These are phyloP conservation scores for Ananas comosus DNA, from an alignment of 176 grass and related monocot genomes.

Conservation along the genomic window DNA sequence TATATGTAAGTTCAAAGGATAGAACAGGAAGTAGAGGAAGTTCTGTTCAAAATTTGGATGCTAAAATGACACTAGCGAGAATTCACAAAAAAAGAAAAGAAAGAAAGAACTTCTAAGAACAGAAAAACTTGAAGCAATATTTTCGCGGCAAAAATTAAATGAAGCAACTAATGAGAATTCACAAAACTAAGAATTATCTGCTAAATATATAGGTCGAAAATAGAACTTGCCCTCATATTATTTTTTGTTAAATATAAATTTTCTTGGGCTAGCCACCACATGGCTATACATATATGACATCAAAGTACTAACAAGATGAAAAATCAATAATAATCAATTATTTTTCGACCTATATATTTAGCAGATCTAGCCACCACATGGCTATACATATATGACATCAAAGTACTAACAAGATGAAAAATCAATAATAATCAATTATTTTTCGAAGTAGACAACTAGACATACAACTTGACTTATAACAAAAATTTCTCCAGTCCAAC, in stretches of 20 bases:
- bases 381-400: neutral
- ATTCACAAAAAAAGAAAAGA: neutral
- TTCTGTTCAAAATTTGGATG: neutral
- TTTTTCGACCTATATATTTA: too few species aligned
- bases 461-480: neutral
- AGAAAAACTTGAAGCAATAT: neutral
- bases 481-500: neutral
- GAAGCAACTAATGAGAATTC: too few species aligned
- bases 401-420: neutral
- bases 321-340: too few species aligned
- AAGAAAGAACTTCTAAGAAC: neutral
- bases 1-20: neutral
- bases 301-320: neutral
- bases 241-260: neutral
- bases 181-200: neutral
- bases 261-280: neutral
- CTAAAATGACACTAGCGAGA: neutral
- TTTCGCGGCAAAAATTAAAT: neutral
- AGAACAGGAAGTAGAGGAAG: neutral
- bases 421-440: too few species aligned
- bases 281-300: neutral
- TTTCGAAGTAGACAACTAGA: too few species aligned
- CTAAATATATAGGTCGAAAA: neutral
- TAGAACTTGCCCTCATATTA: neutral
- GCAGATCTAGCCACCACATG: too few species aligned